Evolutionary conservation across 108 stramenopile species (phyloP), one percentile per base, ranked within the genome.

Genomic region (Tribonema minus): DNA sequence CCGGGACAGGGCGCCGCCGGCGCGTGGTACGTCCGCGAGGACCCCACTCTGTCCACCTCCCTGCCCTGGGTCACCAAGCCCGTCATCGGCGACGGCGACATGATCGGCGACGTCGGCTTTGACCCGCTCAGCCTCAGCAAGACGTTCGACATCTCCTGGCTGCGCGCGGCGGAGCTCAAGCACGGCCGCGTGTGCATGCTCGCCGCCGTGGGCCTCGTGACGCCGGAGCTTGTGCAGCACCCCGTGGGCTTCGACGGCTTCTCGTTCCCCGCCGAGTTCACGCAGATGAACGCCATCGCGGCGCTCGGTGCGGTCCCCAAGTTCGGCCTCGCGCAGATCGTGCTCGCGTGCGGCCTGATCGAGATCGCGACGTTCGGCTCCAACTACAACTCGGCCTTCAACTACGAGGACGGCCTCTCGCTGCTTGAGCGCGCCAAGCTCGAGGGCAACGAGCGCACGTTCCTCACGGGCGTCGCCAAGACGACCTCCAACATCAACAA

Each of bases 181-280:
- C 96, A 96, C 85, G 92, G 96, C 37, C 94, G 96, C 73, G 93
- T 96, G 82, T 88, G 86, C 79, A 93, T 94, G 93, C 82, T 94
- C 76, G 96, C 96, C 34, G 87, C 91, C 74, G 86, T 93, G 36
- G 96, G 96, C 85, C 92, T 90, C 77, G 87, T 93, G 71, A 76
- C 90, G 54, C 90, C 91, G 26, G 95, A 96, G 73, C 73, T 82
- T 4, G 41, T 82, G 58, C 82, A 82, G 69, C 58, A 73, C 82
- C 82, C 82, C 0, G 72, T 73, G 1, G 82, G 82, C 26, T 82
- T 76, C 84, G 35, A 38, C 33, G 85, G 85, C 60, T 75, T 86
- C 76, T 35, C 81, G 35, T 86, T 86, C 68, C 39, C 84, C 37
- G 9, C 82, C 27, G 73, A 76, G 40, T 82, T 82, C 82, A 60